These are phyloP conservation scores for Penicillium diatomitis DNA, from an alignment of 495 filamentous ascomycete species.

Conservation along the genomic window DNA sequence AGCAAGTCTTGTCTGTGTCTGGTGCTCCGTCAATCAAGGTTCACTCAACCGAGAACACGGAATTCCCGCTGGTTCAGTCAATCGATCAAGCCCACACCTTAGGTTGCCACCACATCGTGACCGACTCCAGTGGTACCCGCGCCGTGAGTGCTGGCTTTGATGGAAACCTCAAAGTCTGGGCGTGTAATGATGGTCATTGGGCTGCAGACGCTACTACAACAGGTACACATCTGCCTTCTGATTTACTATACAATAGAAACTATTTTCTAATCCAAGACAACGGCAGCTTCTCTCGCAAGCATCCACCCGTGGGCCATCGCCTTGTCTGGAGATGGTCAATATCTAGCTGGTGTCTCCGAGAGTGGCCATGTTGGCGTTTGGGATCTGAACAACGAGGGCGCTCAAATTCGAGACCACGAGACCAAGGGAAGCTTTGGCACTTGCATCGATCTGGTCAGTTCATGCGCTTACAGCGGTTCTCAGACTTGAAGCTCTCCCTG, in stretches of 20 bases:
- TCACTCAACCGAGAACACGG: constrained; percentile 57
- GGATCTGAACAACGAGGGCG: constrained; percentile 49
- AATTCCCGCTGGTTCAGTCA: constrained; percentile 68
- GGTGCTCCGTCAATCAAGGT: constrained; percentile 73
- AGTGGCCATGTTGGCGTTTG: constrained; percentile 84
- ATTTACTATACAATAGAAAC: not conserved
- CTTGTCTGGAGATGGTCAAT: constrained; percentile 70
- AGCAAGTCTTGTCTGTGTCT: constrained; percentile 67
- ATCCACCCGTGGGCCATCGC: constrained; percentile 78
- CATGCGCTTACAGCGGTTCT: not conserved
- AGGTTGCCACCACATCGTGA: constrained; percentile 80
- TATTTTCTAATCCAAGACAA: constrained; percentile 3
- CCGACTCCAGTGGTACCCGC: constrained; percentile 54
- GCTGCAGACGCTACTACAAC: constrained; percentile 39
- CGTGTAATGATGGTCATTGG: constrained; percentile 43
- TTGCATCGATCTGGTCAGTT: constrained; percentile 66
- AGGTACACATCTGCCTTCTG: constrained; percentile 22
- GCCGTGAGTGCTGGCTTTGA: constrained; percentile 81
- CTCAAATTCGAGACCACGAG: constrained; percentile 70
- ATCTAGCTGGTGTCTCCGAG: constrained; percentile 70
- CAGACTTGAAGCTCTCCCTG: not conserved
- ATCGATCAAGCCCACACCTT: constrained; percentile 68
- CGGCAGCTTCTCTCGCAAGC: constrained; percentile 12
- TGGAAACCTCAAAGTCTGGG: constrained; percentile 79
- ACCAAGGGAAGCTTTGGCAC: constrained; percentile 88